These are phyloP conservation scores for Sabuloglossum arenarium DNA, from an alignment of 495 filamentous ascomycete genomes.

Conservation along the genomic window DNA sequence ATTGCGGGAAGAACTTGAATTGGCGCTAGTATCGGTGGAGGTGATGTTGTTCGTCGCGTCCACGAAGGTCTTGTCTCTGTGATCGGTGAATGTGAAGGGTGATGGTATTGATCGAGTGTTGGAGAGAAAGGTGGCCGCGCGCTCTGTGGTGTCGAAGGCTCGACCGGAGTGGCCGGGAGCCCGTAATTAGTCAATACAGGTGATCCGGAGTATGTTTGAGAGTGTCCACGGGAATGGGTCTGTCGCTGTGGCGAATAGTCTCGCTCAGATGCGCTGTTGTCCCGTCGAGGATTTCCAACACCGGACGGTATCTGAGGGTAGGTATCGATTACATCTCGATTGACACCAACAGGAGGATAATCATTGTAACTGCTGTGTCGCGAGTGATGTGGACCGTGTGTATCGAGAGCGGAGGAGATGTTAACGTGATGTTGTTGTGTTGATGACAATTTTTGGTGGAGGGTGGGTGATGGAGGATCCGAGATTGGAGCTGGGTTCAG, in stretches of 20 bases:
- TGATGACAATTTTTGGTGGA: not conserved
- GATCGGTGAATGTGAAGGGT: not conserved
- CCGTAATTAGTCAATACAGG: not conserved
- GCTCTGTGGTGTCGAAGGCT: not conserved
- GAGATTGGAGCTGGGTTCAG: slow-evolving; percentile 3
- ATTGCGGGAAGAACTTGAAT: not conserved
- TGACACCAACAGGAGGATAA: not conserved
- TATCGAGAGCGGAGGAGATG: not conserved
- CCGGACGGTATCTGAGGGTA: not conserved
- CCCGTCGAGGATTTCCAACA: not conserved
- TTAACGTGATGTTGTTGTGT: not conserved
- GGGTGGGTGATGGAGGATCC: not conserved
- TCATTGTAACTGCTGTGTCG: not conserved
- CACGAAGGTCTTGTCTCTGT: not conserved
- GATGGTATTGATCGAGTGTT: slow-evolving; percentile 3
- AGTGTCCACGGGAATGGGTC: not conserved
- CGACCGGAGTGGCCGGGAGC: slow-evolving; percentile 1
- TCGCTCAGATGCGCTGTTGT: not conserved
- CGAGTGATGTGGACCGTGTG: not conserved
- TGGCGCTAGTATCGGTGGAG: not conserved
- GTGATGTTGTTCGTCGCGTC: not conserved
- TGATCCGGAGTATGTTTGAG: not conserved
- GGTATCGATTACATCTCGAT: not conserved
- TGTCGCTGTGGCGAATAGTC: not conserved
- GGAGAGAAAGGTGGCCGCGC: not conserved